These are phyloP conservation scores for Mesotaenium endlicherianum DNA, from an alignment of 139 green algal species.

Conservation along the genomic window DNA sequence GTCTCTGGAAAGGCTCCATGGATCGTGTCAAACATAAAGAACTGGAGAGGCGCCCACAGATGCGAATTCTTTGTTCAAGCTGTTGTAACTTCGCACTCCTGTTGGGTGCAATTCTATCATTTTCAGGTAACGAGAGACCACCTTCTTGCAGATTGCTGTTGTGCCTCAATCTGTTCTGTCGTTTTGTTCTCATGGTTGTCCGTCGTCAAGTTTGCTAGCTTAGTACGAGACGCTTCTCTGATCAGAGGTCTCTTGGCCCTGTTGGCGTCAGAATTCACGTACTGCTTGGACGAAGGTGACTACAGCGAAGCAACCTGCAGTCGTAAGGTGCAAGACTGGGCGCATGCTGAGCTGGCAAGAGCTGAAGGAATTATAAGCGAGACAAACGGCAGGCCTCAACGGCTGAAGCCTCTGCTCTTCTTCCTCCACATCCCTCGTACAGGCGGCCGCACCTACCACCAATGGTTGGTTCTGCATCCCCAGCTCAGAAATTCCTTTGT, in stretches of 20 bases:
- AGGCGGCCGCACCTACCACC: slow-evolving; percentile 81
- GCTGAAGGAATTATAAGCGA: not conserved
- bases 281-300: not conserved
- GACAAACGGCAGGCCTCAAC: not conserved
- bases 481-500: too few relatives aligned
- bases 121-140: too few relatives aligned
- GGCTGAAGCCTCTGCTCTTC: slow-evolving; percentile 74
- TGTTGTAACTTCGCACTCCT: too few relatives aligned
- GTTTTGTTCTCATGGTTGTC: not conserved
- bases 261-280: not conserved
- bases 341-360: not conserved
- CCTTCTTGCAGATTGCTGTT: too few relatives aligned
- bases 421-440: slow-evolving; percentile 93
- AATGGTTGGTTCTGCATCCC: too few relatives aligned
- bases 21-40: too few relatives aligned
- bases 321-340: not conserved
- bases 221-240: not conserved
- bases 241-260: not conserved
- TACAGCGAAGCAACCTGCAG: not conserved
- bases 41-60: too few relatives aligned
- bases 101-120: too few relatives aligned
- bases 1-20: too few relatives aligned
- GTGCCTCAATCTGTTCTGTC: not conserved
- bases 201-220: not conserved
- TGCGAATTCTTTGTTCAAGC: too few relatives aligned